Evolutionary conservation across 495 filamentous ascomycete species (phyloP).

Genomic region (Pseudevernia furfuracea): DNA sequence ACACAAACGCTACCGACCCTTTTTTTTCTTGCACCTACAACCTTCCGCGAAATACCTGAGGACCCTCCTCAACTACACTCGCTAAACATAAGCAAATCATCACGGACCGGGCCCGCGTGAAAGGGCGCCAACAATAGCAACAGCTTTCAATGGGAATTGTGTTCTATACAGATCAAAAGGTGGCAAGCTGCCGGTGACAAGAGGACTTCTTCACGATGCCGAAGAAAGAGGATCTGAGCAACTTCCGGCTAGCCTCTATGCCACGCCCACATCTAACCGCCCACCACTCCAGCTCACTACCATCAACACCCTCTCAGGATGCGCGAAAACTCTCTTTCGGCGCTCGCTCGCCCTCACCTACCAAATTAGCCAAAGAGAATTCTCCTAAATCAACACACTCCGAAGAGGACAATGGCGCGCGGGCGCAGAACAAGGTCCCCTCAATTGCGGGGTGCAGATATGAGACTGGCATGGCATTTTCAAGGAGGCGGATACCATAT

Average conservation of each 20-base stretch:
- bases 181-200: constrained; percentile 26
- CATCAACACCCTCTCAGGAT: constrained; percentile 88
- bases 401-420: constrained; percentile 46
- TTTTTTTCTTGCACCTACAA: neutral
- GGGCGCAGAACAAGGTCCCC: constrained; percentile 18
- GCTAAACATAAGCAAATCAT: neutral
- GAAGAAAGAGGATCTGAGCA: constrained; percentile 18
- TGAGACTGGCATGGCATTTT: constrained; percentile 67
- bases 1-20: too few species aligned
- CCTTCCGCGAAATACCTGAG: neutral
- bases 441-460: constrained; percentile 62
- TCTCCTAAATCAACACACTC: constrained; percentile 88
- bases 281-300: constrained; percentile 82
- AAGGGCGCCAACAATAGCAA: constrained; percentile 15
- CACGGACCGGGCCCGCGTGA: constrained; percentile 8
- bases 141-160: constrained; percentile 18
- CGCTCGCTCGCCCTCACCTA: constrained; percentile 81
- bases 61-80: neutral
- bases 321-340: constrained; percentile 74
- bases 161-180: constrained; percentile 1
- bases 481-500: constrained; percentile 83
- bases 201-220: constrained; percentile 18
- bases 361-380: constrained; percentile 56
- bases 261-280: constrained; percentile 42
- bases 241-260: constrained; percentile 18